A percentile compares a stretch with the other conserved stretches of the same genome.
phyloP scores from a whole-genome alignment of 139 green algal species.

The Chlorella sp. region DNA sequence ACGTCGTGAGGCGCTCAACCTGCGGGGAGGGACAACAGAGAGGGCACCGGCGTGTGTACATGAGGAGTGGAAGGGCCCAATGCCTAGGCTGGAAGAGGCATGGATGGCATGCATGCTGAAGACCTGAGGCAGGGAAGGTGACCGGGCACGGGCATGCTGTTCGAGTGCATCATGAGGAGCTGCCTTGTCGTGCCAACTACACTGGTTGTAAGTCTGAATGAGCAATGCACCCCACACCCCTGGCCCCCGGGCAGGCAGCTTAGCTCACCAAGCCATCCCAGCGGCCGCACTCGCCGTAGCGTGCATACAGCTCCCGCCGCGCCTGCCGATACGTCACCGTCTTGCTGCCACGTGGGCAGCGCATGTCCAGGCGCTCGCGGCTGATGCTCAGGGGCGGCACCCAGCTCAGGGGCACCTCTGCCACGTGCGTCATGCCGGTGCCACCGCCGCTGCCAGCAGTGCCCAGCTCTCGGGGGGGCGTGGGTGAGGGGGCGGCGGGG shows the following conservation, averaged over 20 bases:
- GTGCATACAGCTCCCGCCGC: slow-evolving; percentile 81
- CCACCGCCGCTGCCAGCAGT: background rate
- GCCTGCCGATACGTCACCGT: slow-evolving; percentile 56
- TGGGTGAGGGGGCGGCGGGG: background rate
- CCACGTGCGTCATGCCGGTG: background rate
- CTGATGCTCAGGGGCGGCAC: slow-evolving; percentile 75
- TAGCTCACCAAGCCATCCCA: slow-evolving; percentile 81
- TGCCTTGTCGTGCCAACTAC: too few relatives aligned
- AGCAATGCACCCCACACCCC: too few relatives aligned
- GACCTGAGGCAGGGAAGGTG: background rate
- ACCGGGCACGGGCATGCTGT: background rate
- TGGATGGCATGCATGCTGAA: background rate
- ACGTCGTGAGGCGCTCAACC: slow-evolving; percentile 29
- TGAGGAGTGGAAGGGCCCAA: background rate
- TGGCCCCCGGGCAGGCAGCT: too few relatives aligned
- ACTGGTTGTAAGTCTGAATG: too few relatives aligned
- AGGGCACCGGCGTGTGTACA: background rate
- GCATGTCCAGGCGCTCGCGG: slow-evolving; percentile 82
- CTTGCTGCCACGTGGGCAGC: slow-evolving; percentile 77
- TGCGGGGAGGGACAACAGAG: background rate
- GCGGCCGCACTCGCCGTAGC: slow-evolving; percentile 81
- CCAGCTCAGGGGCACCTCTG: slow-evolving; percentile 81
- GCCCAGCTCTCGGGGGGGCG: background rate
- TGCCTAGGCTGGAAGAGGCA: background rate
- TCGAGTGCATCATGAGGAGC: too few relatives aligned